A percentile compares a stretch with the other conserved stretches of the same genome.
phyloP scores from a whole-genome alignment of 805 yeast genomes.

The Candida piceae region DNA sequence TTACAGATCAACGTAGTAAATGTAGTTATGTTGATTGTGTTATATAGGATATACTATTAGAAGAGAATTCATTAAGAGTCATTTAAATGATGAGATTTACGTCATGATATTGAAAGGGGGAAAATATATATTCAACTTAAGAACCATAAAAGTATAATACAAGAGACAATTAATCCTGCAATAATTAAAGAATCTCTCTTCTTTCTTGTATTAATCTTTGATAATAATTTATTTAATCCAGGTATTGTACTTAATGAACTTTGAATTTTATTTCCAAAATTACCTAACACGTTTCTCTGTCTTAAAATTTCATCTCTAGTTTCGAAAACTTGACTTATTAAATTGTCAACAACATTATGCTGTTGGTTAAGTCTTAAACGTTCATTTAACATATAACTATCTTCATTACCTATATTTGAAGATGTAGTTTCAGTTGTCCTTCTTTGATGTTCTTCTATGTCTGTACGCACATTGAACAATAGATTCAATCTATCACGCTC shows the following conservation, averaged over 20 bases:
- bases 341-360: slow-evolving; percentile 69
- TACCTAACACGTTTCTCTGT: slow-evolving; percentile 61
- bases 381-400: slow-evolving; percentile 68
- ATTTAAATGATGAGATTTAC: too few species aligned
- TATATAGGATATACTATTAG: too few species aligned
- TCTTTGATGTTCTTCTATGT: slow-evolving; percentile 62
- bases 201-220: slow-evolving; percentile 81
- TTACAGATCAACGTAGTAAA: too few species aligned
- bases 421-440: slow-evolving; percentile 30
- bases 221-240: slow-evolving; percentile 69
- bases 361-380: slow-evolving; percentile 66
- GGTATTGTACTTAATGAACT: slow-evolving; percentile 68
- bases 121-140: slow-evolving; percentile 8
- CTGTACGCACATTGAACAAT: slow-evolving; percentile 69
- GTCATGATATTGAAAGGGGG: too few species aligned
- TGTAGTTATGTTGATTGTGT: too few species aligned
- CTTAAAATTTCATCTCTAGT: slow-evolving; percentile 79
- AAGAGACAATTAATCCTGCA: slow-evolving; percentile 64
- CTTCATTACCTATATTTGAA: slow-evolving; percentile 16
- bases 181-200: slow-evolving; percentile 84
- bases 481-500: slow-evolving; percentile 76
- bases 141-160: slow-evolving; percentile 60
- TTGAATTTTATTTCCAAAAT: slow-evolving; percentile 59
- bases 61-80: too few species aligned
- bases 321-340: slow-evolving; percentile 80